Evolutionary conservation across 331 rosid genomes (phyloP), one percentile per base, ranked within the genome.

Genomic region (Dryas integrifolia): DNA sequence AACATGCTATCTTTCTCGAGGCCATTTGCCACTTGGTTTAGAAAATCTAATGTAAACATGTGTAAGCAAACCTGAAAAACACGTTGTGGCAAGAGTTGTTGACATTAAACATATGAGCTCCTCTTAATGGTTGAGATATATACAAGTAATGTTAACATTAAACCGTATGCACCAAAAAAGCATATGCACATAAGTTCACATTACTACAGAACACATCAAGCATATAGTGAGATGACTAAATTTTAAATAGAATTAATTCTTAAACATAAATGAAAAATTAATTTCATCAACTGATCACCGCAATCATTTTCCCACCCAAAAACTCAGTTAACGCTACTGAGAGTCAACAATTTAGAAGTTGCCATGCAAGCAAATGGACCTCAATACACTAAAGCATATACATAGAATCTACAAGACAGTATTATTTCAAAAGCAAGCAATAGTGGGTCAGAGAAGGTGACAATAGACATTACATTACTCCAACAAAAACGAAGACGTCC

Each of bases 401-500:
- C 57, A 7, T 21, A 21, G 24, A 62, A 30, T n/a, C 49, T 26
- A 73, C 30, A 41, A 44, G n/a, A 56, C 21, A 77, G 39, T 68
- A 40, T 18, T 52, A 26, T 67, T 18, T 47, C 24, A 61, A 55
- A 60, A 48, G 72, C 58, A 56, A 74, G 56, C 45, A 60, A 44
- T 6, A 51, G 47, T 49, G 72, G 80, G 62, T 77, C 50, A 79
- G 70, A 72, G 58, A 50, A 70, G 67, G 75, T 52, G 43, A 61
- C 15, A 58, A 66, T 50, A 75, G 81, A 78, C 90, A 72, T 75
- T 85, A 92, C 99, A 73, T 95, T 95, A 81, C 99, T 95, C 99
- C 99, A 95, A 83, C 99, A 95, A 79, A 78, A 95, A 58, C 98
- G 93, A 78, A 95, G 99, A 66, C 98, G 97, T 21, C 99, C 99